Evolutionary conservation across 2,329 filamentous ascomycete genomes (phyloP).

Genomic region (Arthrobotrys sinensis): DNA sequence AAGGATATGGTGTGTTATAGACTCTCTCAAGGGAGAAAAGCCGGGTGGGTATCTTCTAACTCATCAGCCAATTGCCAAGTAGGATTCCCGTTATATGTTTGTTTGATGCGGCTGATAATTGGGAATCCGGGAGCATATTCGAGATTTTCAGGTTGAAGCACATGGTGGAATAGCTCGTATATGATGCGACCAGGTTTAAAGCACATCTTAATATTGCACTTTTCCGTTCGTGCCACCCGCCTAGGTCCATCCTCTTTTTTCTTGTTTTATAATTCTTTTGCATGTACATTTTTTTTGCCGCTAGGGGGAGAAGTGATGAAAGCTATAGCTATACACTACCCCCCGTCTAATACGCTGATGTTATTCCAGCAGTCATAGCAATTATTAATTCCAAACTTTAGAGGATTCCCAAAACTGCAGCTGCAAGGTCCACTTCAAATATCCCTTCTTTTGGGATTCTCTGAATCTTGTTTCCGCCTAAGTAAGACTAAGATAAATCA

Average conservation of each 20-base stretch:
- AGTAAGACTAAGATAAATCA: neutral
- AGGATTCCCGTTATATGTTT: slow-evolving; percentile 12
- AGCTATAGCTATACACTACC: neutral
- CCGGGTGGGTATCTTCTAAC: neutral
- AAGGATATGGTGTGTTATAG: slow-evolving; percentile 2
- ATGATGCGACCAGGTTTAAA: slow-evolving; percentile 8
- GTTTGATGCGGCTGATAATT: slow-evolving; percentile 35
- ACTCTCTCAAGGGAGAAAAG: neutral
- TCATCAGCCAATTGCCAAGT: neutral
- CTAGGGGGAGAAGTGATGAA: neutral
- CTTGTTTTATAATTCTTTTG: neutral
- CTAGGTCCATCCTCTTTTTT: slow-evolving; percentile 1
- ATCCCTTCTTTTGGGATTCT: neutral
- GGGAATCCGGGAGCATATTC: neutral
- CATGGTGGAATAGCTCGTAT: neutral
- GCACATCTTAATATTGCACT: slow-evolving; percentile 5
- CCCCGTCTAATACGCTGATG: neutral
- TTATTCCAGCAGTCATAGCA: neutral
- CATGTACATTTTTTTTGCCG: slow-evolving; percentile 4
- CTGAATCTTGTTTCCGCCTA: neutral
- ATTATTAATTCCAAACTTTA: neutral
- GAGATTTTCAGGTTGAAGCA: neutral
- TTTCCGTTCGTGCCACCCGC: neutral
- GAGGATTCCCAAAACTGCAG: slow-evolving; percentile 12
- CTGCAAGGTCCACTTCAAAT: neutral